Conservation (phyloP, 371 early-diverging fungal genomes). For the Mortierella sp. region DNA sequence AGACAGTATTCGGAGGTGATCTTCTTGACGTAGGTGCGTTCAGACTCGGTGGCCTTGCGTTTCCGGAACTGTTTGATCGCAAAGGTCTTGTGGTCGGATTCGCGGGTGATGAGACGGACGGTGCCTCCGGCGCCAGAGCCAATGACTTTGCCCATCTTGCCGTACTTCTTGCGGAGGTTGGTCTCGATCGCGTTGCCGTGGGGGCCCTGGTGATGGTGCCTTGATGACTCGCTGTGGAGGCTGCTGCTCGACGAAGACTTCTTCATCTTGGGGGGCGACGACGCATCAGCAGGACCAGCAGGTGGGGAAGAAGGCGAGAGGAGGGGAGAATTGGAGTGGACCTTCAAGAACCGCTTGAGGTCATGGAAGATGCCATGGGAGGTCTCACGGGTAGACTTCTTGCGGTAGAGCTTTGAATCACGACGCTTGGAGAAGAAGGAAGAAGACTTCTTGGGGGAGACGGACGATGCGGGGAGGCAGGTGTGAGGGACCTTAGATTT, state of each 20-base stretch:
- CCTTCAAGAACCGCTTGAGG: slow-evolving; percentile 62
- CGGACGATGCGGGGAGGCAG: slow-evolving; percentile 3
- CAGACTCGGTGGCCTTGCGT: slow-evolving; percentile 71
- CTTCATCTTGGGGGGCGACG: slow-evolving; percentile 15
- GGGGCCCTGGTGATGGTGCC: slow-evolving; percentile 6
- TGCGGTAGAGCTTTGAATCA: slow-evolving; percentile 22
- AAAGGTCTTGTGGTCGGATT: slow-evolving; percentile 65
- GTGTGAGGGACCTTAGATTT: slow-evolving; percentile 9
- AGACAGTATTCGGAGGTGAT: slow-evolving; percentile 90
- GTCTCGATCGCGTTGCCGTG: slow-evolving; percentile 33
- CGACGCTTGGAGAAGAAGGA: slow-evolving; percentile 27
- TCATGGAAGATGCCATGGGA: slow-evolving; percentile 62
- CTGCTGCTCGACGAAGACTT: slow-evolving; percentile 10
- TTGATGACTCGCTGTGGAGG: background rate
- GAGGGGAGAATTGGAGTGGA: slow-evolving; percentile 26
- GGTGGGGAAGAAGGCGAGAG: slow-evolving; percentile 30
- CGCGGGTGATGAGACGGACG: slow-evolving; percentile 70
- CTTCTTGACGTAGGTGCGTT: slow-evolving; percentile 84
- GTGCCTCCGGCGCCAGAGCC: slow-evolving; percentile 84
- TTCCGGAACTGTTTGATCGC: slow-evolving; percentile 89
- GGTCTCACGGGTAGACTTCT: slow-evolving; percentile 44
- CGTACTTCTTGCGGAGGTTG: slow-evolving; percentile 30
- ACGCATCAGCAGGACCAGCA: background rate
- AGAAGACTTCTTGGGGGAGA: slow-evolving; percentile 20
- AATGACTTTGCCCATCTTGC: slow-evolving; percentile 57